A percentile compares a stretch with the other conserved stretches of the same genome.
phyloP scores from a whole-genome alignment of 75 land plant genomes.

The Azolla pinnata region DNA sequence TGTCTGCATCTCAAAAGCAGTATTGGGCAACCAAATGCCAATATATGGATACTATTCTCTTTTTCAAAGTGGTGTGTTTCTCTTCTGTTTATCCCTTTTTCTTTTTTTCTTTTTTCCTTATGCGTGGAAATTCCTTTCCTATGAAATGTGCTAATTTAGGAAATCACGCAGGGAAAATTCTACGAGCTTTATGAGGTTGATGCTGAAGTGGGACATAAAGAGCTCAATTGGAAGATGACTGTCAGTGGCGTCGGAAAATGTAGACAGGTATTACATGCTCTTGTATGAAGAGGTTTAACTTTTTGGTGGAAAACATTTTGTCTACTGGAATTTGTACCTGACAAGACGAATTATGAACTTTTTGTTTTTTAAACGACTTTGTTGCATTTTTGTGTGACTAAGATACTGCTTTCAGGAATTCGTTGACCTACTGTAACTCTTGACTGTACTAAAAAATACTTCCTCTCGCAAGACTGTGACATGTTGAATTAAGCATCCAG shows the following conservation, averaged over 20 bases:
- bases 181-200: constrained; percentile 95
- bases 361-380: no score
- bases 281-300: no score
- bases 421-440: no score
- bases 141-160: no score
- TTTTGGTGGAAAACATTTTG: no score
- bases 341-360: no score
- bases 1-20: constrained; percentile 91
- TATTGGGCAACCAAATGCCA: constrained; percentile 77
- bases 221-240: constrained; percentile 93
- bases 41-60: constrained; percentile 89
- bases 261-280: constrained; percentile 51
- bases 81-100: background rate
- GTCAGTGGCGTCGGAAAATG: constrained; percentile 92
- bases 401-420: no score
- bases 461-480: no score
- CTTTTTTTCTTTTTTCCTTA: background rate
- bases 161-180: constrained; percentile 96
- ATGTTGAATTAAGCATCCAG: no score
- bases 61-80: constrained; percentile 83
- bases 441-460: no score
- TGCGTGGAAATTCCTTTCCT: background rate
- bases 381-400: no score
- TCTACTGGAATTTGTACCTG: no score
- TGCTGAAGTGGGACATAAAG: constrained; percentile 94